Conservation (phyloP, 2,329 filamentous ascomycete species). For the Cytospora chrysosperma region DNA sequence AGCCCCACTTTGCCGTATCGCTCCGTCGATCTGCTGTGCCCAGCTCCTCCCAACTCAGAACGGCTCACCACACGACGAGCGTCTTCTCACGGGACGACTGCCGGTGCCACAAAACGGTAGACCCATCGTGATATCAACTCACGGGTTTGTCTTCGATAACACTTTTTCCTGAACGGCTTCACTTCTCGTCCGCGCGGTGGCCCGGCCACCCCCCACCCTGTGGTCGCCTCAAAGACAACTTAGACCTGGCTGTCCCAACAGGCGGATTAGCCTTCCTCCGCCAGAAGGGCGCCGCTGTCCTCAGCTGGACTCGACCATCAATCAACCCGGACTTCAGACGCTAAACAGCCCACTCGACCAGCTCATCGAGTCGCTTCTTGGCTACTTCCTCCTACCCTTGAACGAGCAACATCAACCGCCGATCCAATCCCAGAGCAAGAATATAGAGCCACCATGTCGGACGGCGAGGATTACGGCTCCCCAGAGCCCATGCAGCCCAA, state of each 20-base stretch:
- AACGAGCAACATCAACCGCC: not conserved
- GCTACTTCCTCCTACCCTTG: not conserved
- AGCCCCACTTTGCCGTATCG: constrained; percentile 14
- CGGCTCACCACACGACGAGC: constrained; percentile 9
- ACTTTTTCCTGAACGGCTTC: constrained; percentile 4
- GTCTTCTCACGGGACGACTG: constrained; percentile 18
- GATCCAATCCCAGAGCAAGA: not conserved
- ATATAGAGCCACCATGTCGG: constrained; percentile 31
- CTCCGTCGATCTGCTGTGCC: constrained; percentile 4
- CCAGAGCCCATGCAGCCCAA: constrained; percentile 23
- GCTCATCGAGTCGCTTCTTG: not conserved
- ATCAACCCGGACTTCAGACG: not conserved
- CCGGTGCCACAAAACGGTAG: constrained; percentile 24
- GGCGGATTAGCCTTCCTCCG: constrained; percentile 2
- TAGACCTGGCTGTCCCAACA: constrained; percentile 4
- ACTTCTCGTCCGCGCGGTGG: constrained; percentile 16
- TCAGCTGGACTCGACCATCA: not conserved
- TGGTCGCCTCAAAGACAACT: constrained; percentile 1
- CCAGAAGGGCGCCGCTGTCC: not conserved
- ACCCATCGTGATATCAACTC: constrained; percentile 16
- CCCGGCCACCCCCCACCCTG: not conserved
- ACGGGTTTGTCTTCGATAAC: constrained; percentile 1
- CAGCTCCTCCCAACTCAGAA: constrained; percentile 2
- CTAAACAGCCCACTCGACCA: not conserved
- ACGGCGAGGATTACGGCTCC: constrained; percentile 33